Evolutionary conservation across 345 rosid species (phyloP).

Genomic region (Arabis alpina): DNA sequence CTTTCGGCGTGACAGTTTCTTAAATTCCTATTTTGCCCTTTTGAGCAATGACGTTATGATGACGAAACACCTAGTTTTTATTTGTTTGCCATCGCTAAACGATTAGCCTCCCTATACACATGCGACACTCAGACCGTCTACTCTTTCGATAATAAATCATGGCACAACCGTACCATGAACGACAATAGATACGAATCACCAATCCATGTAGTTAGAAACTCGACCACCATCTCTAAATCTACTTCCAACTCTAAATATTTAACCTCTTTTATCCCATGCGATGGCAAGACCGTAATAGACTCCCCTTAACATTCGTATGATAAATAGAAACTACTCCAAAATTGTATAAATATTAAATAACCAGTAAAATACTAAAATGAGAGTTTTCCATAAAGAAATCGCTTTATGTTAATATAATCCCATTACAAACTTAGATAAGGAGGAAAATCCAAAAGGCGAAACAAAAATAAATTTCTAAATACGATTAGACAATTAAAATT

Average conservation of each 20-base stretch:
- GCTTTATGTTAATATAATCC: neutral
- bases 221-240: too few species aligned
- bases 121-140: too few species aligned
- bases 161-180: too few species aligned
- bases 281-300: too few species aligned
- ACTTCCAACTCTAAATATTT: too few species aligned
- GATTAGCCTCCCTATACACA: too few species aligned
- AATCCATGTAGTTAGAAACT: too few species aligned
- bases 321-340: neutral
- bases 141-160: too few species aligned
- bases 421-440: neutral
- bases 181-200: too few species aligned
- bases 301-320: too few species aligned
- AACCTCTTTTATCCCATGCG: too few species aligned
- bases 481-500: constrained; percentile 6
- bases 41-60: neutral
- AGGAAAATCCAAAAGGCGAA: neutral
- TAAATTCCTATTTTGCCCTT: neutral
- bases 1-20: neutral
- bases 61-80: neutral
- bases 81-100: neutral
- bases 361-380: neutral
- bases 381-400: neutral
- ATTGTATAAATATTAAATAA: neutral
- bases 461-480: neutral